phyloP scores from a whole-genome alignment of 371 early-diverging fungal genomes.

The Funneliformis caledonium region DNA sequence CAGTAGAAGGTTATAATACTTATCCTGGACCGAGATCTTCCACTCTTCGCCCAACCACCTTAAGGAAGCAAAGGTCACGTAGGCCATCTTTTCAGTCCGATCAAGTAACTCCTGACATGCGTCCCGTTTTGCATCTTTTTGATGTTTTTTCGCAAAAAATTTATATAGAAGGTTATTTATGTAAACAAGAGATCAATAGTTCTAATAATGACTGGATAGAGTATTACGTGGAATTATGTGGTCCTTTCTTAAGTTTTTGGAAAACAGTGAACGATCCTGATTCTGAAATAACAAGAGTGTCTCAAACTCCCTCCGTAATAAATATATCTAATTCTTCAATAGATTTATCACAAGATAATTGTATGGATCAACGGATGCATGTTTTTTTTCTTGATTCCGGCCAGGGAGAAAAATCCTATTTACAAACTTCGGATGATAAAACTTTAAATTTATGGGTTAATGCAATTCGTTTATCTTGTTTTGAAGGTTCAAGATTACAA shows the following conservation, averaged over 20 bases:
- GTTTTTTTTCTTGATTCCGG: conserved; percentile 59
- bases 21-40: no score
- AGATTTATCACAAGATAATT: conserved; percentile 50
- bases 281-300: conserved; percentile 45
- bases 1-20: no score
- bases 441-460: conserved; percentile 58
- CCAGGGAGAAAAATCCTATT: conserved; percentile 60
- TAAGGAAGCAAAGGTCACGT: conserved; percentile 1
- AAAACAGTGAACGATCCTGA: conserved; percentile 40
- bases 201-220: conserved; percentile 53
- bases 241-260: conserved; percentile 70
- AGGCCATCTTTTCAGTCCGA: conserved; percentile 16
- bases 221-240: conserved; percentile 73
- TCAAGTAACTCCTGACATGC: conserved; percentile 46
- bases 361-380: conserved; percentile 48
- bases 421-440: conserved; percentile 61
- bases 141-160: conserved; percentile 65
- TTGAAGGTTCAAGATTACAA: conserved; percentile 73
- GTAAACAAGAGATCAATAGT: conserved; percentile 63
- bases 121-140: conserved; percentile 52
- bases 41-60: conserved; percentile 4
- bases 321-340: conserved; percentile 65
- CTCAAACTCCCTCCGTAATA: conserved; percentile 58
- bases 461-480: conserved; percentile 75
- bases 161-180: conserved; percentile 72